Base-by-base conservation (phyloP, 306 rosid species). In the Pyrus communis region DNA sequence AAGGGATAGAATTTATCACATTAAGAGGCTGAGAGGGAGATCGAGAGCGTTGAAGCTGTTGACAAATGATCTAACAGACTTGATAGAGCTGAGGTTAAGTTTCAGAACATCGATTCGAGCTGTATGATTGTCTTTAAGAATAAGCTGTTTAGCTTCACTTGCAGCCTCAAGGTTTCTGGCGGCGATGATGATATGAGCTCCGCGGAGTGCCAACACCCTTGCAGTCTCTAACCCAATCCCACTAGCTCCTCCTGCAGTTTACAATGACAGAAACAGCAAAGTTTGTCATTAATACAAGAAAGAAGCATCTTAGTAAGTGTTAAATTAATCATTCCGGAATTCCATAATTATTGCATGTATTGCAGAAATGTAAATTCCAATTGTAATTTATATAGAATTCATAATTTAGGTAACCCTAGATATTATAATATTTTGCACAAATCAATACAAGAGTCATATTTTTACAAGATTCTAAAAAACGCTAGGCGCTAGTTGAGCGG, bases 221-320 rank as follows among this genome's bases (percentile, higher is more conserved):
- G 93, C 91, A 2, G 99, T 92, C 80, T 95, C 99, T 59, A 90
- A 77, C 0, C 99, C 99, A 68, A 92, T 95, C 60, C 99, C 99
- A 66, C 99, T 92, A 11, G 96, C 96, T 81, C 99, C 99, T 49
- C 99, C 99, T 90, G 84, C 78, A 76, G 28, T 35, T 22, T 19
- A 28, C 69, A 64, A 64, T 31, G 33, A 33, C 66, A 31, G n/a
- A 22, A 30, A 17, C 43, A 64, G 5, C n/a, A 31, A 31, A 30
- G 42, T 64, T 28, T 38, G 17, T 62, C 67, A 27, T 58, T 58
- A 58, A n/a, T 58, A 11, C 62, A 58, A 42, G 52, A 67, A 70
- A 33, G 13, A 28, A 3, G 40, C 28, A 62, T 13, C 28, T 58
- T 51, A 51, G 15, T 14, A 11, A 49, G 0, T 2, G 42, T 38